Base-by-base conservation (phyloP, 2,329 filamentous ascomycete genomes). In the Aureobasidium sp. region DNA sequence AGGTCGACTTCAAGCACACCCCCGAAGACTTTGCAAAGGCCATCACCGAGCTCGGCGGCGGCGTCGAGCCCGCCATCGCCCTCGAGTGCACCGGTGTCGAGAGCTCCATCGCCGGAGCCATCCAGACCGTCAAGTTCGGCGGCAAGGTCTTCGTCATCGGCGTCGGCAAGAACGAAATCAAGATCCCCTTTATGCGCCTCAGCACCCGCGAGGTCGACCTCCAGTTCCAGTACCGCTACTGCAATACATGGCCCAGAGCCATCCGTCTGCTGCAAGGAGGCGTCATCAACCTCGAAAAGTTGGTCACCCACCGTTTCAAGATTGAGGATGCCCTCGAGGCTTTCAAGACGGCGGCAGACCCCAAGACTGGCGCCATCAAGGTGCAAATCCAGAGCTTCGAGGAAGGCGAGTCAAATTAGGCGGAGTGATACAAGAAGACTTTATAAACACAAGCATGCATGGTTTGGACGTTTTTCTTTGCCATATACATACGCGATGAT, bases 101-200 rank as follows among this genome's bases (percentile, higher is more conserved):
- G 80, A 90, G 86, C 77, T 92, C 88, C 74, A 89, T 97, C 70
- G 85, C 85, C 6, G 82, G 89, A 31, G 91, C 91, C 59, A 93
- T 97, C 73, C 94, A 92, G 83, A 87, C 90, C 11, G 85, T 89
- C 73, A 95, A 93, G 78, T 97, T 97, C 70, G 94, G 93, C 67
- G 93, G 94, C 69, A 96, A 95, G 77, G 93, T 97, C 60, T 97
- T 97, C 72, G 88, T 97, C 66, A 95, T 97, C 67, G 93, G 93
- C 44, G 92, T 97, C 2, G 94, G 93, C 67, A 93, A 89, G 81
- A 92, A 94, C 74, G 90, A 97, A 80, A 94, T 97, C 80, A 91
- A 85, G 76, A 88, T 97, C 66, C 93, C 93, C 31, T 97, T 97
- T 75, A 97, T 97, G 93, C 80, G 91, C 57, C 83, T 93, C 62